Evolutionary conservation across 352 stramenopile species (phyloP), one percentile per base, ranked within the genome.

Genomic region (Pythium monospermum): DNA sequence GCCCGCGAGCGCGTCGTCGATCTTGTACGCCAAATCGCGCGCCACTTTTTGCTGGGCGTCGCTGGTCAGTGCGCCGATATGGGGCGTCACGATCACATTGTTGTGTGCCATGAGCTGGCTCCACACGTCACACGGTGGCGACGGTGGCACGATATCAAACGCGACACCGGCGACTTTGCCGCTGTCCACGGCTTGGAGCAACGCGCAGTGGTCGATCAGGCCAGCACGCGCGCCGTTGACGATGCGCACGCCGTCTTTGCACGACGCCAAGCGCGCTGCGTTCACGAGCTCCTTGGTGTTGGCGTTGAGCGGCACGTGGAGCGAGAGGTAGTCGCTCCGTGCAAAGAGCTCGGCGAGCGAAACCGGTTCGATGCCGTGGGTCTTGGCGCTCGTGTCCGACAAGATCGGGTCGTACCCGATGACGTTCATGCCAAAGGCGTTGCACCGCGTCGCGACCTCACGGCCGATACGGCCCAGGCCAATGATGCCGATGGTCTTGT

Each of bases 221-320:
- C 96, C 94, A 4, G 89, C 89, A 51, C 94, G 87, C 43, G 92
- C 92, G 57, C 95, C 94, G 63, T 98, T 99, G 30, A 99, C 58
- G 28, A 99, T 69, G 41, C 91, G 83, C 6, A 97, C 92, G 28
- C 91, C 89, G 16, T 94, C 77, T 66, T 97, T 98, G 73, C 96
- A 97, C 12, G 84, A 67, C 22, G 62, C 72, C 5, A 98, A 72
- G 19, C 77, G 75, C 31, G 84, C 67, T 6, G 57, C 69, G 61
- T 85, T 94, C 38, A 98, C 85, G 47, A 98, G 83, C 53, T 97
- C 71, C 51, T 87, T 85, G 30, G 96, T 95, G 45, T 94, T 91
- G 49, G 95, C 89, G 64, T 97, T 98, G 53, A 98, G 94, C 16
- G 96, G 96, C 49, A 97, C 94, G 66, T 99, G 96, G 19, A 99